phyloP scores from a whole-genome alignment of 352 stramenopile species.

The Elongisporangium prolatum region DNA sequence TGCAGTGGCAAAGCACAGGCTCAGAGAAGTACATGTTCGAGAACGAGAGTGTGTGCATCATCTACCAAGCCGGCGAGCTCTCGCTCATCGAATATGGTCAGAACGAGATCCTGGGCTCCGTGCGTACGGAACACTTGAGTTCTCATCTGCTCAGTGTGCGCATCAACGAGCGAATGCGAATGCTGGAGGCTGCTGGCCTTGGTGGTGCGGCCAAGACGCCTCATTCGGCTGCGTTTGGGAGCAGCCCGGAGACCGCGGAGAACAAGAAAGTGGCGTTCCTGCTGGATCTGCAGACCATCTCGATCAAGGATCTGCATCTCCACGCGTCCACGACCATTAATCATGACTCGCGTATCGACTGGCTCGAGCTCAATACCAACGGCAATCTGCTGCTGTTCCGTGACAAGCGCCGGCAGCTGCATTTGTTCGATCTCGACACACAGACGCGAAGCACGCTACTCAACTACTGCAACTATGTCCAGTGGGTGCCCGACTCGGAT shows the following conservation, averaged over 20 bases:
- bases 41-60: slow-evolving; percentile 86
- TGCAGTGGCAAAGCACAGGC: slow-evolving; percentile 87
- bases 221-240: slow-evolving; percentile 3
- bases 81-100: slow-evolving; percentile 93
- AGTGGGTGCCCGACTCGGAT: slow-evolving; percentile 95
- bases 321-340: slow-evolving; percentile 85
- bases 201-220: slow-evolving; percentile 9
- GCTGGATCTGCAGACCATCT: slow-evolving; percentile 91
- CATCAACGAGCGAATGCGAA: slow-evolving; percentile 86
- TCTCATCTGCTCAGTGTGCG: slow-evolving; percentile 91
- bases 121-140: slow-evolving; percentile 90
- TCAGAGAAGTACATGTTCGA: slow-evolving; percentile 95
- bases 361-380: slow-evolving; percentile 92
- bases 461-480: slow-evolving; percentile 95
- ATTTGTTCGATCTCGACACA: slow-evolving; percentile 89
- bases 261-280: slow-evolving; percentile 96
- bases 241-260: slow-evolving; percentile 27
- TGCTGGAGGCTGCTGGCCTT: slow-evolving; percentile 4
- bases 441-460: slow-evolving; percentile 87
- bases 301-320: slow-evolving; percentile 79
- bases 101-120: slow-evolving; percentile 89
- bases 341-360: slow-evolving; percentile 91
- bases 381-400: slow-evolving; percentile 91
- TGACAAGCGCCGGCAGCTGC: slow-evolving; percentile 88
- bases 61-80: slow-evolving; percentile 91